These are phyloP conservation scores for Malus hybrid DNA, from an alignment of 331 rosid genomes.

Conservation along the genomic window DNA sequence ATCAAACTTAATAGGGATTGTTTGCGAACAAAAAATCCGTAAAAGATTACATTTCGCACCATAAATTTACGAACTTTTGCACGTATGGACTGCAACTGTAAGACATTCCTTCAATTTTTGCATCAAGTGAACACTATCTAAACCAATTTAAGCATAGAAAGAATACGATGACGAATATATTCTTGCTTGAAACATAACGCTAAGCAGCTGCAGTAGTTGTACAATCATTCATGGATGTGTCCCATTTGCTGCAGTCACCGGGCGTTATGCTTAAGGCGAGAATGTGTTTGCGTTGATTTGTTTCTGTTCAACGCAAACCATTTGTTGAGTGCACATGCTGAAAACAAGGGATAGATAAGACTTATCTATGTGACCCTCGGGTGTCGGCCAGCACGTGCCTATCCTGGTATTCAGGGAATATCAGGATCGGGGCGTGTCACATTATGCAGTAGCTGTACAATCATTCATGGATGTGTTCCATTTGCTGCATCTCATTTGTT, in stretches of 20 bases:
- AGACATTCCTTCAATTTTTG: not conserved
- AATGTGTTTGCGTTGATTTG: not conserved
- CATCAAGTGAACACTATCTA: not conserved
- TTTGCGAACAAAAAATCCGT: not conserved
- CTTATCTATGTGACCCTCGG: no score
- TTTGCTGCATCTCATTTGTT: not conserved
- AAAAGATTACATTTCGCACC: not conserved
- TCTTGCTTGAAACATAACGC: not conserved
- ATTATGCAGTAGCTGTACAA: not conserved
- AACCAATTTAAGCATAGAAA: not conserved
- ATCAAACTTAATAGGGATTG: not conserved
- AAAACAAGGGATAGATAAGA: no score
- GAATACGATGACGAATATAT: no score
- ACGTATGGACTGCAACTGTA: not conserved
- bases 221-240: not conserved
- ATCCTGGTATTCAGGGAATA: no score
- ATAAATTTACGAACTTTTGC: not conserved
- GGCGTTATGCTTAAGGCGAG: not conserved
- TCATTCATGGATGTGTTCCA: not conserved
- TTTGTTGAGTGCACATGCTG: no score
- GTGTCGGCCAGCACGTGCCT: no score
- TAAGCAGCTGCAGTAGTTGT: not conserved
- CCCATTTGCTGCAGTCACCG: not conserved
- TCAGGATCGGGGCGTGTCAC: no score
- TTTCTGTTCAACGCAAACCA: not conserved